phyloP scores from a whole-genome alignment of 202 grass and related monocot genomes.

The Musa balbisiana region DNA sequence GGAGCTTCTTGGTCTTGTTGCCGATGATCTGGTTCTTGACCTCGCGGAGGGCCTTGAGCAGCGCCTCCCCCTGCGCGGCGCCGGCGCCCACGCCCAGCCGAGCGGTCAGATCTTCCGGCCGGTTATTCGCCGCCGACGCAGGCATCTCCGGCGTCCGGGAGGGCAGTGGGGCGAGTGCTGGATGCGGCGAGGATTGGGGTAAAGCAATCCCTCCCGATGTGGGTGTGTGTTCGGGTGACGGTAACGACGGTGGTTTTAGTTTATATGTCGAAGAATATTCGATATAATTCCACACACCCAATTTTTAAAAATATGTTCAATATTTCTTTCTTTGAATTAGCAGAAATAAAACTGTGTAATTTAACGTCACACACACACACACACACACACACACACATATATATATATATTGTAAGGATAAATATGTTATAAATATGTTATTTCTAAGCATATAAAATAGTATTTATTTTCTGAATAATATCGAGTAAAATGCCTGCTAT shows the following conservation, averaged over 20 bases:
- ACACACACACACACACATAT: too few relatives aligned
- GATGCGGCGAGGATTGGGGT: background rate
- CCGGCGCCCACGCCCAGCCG: constrained; percentile 17
- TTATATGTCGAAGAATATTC: background rate
- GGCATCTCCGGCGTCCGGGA: constrained; percentile 43
- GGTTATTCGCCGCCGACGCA: constrained; percentile 20
- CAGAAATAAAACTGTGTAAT: too few relatives aligned
- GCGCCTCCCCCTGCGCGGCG: constrained; percentile 34
- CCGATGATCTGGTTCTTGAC: constrained; percentile 99
- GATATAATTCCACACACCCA: background rate
- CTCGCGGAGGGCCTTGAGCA: constrained; percentile 62
- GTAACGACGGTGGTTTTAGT: background rate
- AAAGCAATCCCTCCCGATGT: background rate
- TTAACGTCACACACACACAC: too few relatives aligned
- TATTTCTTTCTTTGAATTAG: too few relatives aligned
- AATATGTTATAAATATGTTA: too few relatives aligned
- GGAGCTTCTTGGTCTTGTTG: constrained; percentile 95
- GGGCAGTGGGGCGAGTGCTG: background rate
- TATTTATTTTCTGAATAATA: too few relatives aligned
- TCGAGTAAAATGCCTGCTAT: too few relatives aligned
- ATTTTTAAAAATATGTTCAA: background rate
- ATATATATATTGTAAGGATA: too few relatives aligned
- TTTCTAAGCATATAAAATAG: too few relatives aligned
- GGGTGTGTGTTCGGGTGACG: background rate
- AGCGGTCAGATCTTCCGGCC: constrained; percentile 32